Base-by-base conservation (phyloP, 495 filamentous ascomycete genomes). In the Aspergillus egyptiacus region DNA sequence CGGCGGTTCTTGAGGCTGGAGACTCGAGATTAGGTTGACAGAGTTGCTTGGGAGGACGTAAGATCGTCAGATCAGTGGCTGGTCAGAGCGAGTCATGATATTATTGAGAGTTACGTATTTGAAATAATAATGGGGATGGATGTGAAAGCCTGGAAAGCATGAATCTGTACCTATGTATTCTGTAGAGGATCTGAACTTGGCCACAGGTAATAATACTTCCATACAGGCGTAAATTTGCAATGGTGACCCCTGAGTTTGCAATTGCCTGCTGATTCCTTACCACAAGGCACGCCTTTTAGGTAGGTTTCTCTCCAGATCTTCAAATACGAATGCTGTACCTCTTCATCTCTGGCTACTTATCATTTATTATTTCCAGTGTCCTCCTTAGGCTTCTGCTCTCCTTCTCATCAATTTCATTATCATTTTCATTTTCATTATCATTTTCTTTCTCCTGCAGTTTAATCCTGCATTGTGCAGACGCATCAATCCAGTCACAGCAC, bases 321-420 rank as follows among this genome's bases (percentile, higher is more conserved):
- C 45, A 50, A 59, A 55, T 55, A 59, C 56, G 45, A 59, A 50
- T 27, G 27, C 14, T 5, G 25, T 28, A 18, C 23, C 11, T 30
- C 14, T 30, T 28, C 14, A 18, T 37, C 50, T 51, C 42, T 44
- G 28, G 46, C 35, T 48, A 38, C 31, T 51, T 43, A 39, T 24
- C 27, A 27, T n/a, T 40, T 22, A 25, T 41, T 50, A 36, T 46
- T 24, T 20, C 36, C 18, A 34, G 6, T 23, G 6, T 23, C 40
- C 44, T 46, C 33, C 34, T 51, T 45, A 42, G 39, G 28, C 32
- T 19, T 33, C 28, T 33, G 17, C 13, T 33, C 25, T 35, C 34
- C 33, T 42, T 52, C 39, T 23, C 24, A 24, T 40, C 37, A n/a
- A n/a, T n/a, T n/a, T n/a, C n/a, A n/a, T n/a, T n/a, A n/a, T n/a